A percentile compares a stretch with the other conserved stretches of the same genome.
These are phyloP conservation scores for Aspergillus incahuasiensis DNA, from an alignment of 495 filamentous ascomycete species.

Conservation along the genomic window DNA sequence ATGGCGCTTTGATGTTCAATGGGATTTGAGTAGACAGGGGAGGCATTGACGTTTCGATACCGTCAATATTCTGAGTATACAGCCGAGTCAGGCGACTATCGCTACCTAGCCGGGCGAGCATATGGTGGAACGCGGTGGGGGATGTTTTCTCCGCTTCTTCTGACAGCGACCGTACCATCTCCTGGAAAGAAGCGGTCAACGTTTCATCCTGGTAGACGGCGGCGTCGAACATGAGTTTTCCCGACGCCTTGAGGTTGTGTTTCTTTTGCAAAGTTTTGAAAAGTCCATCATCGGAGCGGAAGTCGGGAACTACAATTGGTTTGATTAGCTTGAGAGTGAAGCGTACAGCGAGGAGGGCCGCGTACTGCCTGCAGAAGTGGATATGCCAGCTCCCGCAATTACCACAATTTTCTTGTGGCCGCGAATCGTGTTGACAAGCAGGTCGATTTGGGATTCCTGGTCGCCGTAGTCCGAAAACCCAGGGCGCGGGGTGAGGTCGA, in stretches of 20 bases:
- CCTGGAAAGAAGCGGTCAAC: constrained; percentile 84
- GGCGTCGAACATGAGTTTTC: constrained; percentile 94
- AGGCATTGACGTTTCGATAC: constrained; percentile 79
- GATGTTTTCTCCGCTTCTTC: constrained; percentile 65
- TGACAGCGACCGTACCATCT: constrained; percentile 88
- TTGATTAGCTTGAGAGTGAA: background rate
- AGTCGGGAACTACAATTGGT: constrained; percentile 74
- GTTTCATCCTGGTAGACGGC: constrained; percentile 91
- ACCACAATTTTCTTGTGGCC: constrained; percentile 94
- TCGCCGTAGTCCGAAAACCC: constrained; percentile 36
- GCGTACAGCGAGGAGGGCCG: constrained; percentile 41
- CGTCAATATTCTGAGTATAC: constrained; percentile 95
- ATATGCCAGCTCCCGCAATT: constrained; percentile 94
- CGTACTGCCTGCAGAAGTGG: constrained; percentile 91
- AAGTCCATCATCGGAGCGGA: constrained; percentile 82
- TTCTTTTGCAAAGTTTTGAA: constrained; percentile 78
- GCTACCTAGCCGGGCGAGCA: constrained; percentile 84
- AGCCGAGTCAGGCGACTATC: constrained; percentile 87
- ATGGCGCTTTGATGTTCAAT: constrained; percentile 70
- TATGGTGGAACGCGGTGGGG: constrained; percentile 88
- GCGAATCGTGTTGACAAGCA: constrained; percentile 69
- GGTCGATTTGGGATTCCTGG: constrained; percentile 57
- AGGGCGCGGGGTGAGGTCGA: constrained; percentile 57
- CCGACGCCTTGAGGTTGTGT: constrained; percentile 86
- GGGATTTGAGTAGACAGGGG: constrained; percentile 77